phyloP scores from a whole-genome alignment of 1,284 basidiomycete genomes.

The Golubevia sp. region DNA sequence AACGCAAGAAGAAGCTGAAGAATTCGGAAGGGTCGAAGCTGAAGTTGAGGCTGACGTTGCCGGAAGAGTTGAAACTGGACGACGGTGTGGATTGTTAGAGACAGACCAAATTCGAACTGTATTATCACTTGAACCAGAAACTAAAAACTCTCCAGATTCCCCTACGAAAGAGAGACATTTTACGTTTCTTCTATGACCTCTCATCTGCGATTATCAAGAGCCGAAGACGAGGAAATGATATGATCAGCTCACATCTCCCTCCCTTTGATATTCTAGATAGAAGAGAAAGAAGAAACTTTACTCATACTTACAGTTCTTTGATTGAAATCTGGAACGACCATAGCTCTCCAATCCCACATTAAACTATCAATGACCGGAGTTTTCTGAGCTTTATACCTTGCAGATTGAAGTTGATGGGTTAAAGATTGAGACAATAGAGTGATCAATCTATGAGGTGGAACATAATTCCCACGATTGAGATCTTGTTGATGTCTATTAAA shows the following conservation, averaged over 20 bases:
- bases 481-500: not conserved
- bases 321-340: conserved; percentile 42
- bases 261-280: too few species aligned
- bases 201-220: conserved; percentile 44
- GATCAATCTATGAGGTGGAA: conserved; percentile 63
- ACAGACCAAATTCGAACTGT: conserved; percentile 35
- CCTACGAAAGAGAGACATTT: conserved; percentile 64
- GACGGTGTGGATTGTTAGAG: not conserved
- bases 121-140: conserved; percentile 63
- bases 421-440: conserved; percentile 64
- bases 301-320: conserved; percentile 14
- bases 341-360: conserved; percentile 44
- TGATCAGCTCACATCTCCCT: too few species aligned
- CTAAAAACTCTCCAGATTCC: conserved; percentile 54
- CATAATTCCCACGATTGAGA: conserved; percentile 29
- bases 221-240: too few species aligned
- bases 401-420: conserved; percentile 64
- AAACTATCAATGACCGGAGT: conserved; percentile 53
- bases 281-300: too few species aligned
- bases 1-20: conserved; percentile 44
- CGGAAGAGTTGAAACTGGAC: conserved; percentile 62
- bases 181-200: conserved; percentile 64
- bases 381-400: conserved; percentile 55
- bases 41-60: conserved; percentile 30
- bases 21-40: conserved; percentile 33